Evolutionary conservation across 441 rosid genomes (phyloP), one percentile per base, ranked within the genome.

Genomic region (Corymbia citriodora): DNA sequence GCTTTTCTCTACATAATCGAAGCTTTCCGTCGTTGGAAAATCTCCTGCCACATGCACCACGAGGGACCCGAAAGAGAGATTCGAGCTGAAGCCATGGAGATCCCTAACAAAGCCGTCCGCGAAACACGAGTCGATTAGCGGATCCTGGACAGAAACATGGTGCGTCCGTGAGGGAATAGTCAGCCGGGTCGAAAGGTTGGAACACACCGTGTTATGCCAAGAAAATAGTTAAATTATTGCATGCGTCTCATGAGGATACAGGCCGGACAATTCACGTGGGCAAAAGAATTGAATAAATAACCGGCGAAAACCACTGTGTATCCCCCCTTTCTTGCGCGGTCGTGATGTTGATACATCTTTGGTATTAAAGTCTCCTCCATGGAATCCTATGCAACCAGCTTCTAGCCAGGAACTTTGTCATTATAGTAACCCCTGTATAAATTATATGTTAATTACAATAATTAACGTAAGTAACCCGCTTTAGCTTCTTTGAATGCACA

Each of bases 191-290:
- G 29, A 40, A 31, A 70, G 29, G 13, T 40, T 19, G 0, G 50
- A 40, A 21, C 13, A 6, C 0, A 40, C 5, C 0, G 0, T 74
- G 17, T 23, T 7, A 6, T 11, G 0, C 9, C 8, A 0, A 45
- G 85, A 21, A 16, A 45, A 79, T 12, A 14, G 85, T 79, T 79
- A 40, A 40, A 79, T 79, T 40, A 50, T 40, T 40, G 85, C 85
- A 79, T 40, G 85, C 85, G 2, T 48, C 83, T 74, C 83, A 21
- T 6, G 83, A 74, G 83, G 29, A 36, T 50, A n/a, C 7, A 40
- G 52, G 52, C 85, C 85, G 85, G 85, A 79, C 85, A 79, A 7
- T 23, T 79, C 85, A 79, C 85, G 85, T 12, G 85, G 52, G 85
- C 12, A 79, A 79, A 79, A 45, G 17, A 40, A 79, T 40, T 7